A percentile compares a stretch with the other conserved stretches of the same genome.
phyloP scores from a whole-genome alignment of 179 eudicot genomes.

The Amaranthus tricolor region DNA sequence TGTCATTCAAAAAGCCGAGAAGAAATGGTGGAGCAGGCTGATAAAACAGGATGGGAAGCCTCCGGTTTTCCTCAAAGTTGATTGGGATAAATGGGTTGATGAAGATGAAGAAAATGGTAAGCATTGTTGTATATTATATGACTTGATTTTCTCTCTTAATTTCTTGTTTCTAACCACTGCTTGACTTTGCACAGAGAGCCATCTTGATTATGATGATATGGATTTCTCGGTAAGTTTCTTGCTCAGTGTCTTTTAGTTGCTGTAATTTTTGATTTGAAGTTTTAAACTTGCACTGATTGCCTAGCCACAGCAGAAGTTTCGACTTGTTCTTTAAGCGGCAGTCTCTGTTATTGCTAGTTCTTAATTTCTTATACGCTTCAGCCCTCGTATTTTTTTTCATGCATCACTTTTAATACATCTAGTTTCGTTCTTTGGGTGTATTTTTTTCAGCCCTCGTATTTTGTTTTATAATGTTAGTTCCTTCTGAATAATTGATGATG shows the following conservation, averaged over 20 bases:
- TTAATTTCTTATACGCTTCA: too few relatives aligned
- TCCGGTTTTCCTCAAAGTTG: slow-evolving; percentile 64
- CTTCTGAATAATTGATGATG: too few relatives aligned
- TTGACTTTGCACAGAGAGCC: slow-evolving; percentile 32
- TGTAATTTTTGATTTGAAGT: background rate
- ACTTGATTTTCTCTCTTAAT: background rate
- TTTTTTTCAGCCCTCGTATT: too few relatives aligned
- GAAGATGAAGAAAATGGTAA: slow-evolving; percentile 70
- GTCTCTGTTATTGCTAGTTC: too few relatives aligned
- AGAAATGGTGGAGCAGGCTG: slow-evolving; percentile 74
- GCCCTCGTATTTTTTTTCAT: too few relatives aligned
- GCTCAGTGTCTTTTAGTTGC: background rate
- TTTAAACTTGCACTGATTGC: background rate
- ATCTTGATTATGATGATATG: slow-evolving; percentile 47
- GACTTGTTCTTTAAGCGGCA: too few relatives aligned
- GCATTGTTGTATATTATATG: background rate
- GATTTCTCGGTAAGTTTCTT: slow-evolving; percentile 59
- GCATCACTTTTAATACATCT: too few relatives aligned
- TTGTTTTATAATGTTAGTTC: too few relatives aligned
- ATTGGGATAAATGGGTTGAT: slow-evolving; percentile 88
- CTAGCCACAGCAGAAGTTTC: too few relatives aligned
- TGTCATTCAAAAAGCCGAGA: slow-evolving; percentile 57
- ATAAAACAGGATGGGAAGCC: slow-evolving; percentile 68
- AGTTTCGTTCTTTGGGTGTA: too few relatives aligned
- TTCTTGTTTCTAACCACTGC: background rate